Base-by-base conservation (phyloP, 306 rosid species). In the Dalbergia cochinchinensis region DNA sequence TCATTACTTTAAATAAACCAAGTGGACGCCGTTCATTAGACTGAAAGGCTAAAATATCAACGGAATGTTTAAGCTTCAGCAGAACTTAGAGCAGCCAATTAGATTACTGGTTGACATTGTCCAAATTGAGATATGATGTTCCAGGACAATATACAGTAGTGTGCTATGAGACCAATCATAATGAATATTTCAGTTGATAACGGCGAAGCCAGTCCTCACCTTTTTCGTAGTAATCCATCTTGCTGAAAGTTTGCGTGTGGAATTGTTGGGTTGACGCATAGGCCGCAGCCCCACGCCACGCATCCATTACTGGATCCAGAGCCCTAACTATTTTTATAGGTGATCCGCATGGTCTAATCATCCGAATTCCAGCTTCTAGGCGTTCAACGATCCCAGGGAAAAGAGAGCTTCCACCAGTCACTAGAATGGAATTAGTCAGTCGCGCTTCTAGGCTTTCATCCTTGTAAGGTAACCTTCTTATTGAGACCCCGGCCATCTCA, bases 201-300 rank as follows among this genome's bases (percentile, higher is more conserved):
- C 77, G 42, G 67, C 94, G 96, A 75, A 91, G 93, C 89, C 90
- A 85, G 53, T 96, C 99, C 76, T 96, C 99, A 50, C 98, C 98
- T 70, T 91, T 88, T 83, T 90, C 98, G 71, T 88, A 79, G 82
- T 93, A 96, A 77, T 96, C 97, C 86, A 67, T 62, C 85, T 75
- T 91, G 47, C 87, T 90, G 81, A 91, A 95, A 74, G 99, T 93
- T 78, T 93, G 99, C 47, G 94, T 79, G 10, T 82, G 84, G 80
- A 96, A 96, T 44, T 75, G 77, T 16, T 96, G 66, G 54, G 85
- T 68, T 59, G 96, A 84, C 11, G 99, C 99, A 67, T 85, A 96
- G 8, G 84, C 88, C 57, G 99, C 84, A 45, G 98, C 99, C 5
- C 99, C 98, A 4, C 97, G 92, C 99, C 99, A 93, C 31, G 99